These are phyloP conservation scores for Physcomitrium patens DNA, from an alignment of 225 moss, liverwort and hornwort genomes.

Conservation along the genomic window DNA sequence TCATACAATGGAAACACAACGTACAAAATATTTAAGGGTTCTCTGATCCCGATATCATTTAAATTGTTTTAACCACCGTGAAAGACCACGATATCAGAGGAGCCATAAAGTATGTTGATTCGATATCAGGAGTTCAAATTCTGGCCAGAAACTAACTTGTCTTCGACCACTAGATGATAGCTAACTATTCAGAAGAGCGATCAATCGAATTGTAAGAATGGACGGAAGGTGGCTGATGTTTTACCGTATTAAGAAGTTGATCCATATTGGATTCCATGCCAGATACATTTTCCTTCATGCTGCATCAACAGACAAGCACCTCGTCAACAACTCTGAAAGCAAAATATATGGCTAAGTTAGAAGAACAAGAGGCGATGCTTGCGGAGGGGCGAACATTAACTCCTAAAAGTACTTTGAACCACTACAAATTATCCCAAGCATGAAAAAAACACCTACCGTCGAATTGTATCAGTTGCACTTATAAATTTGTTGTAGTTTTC, in stretches of 20 bases:
- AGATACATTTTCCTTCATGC: constrained; percentile 98
- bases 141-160: constrained; percentile 25
- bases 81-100: not conserved
- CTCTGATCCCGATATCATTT: not conserved
- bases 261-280: constrained; percentile 99
- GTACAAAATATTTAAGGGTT: not conserved
- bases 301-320: constrained; percentile 41
- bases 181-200: not conserved
- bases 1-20: not conserved
- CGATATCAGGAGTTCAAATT: not conserved
- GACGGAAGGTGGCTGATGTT: constrained; percentile 9
- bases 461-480: constrained; percentile 97
- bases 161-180: constrained; percentile 8
- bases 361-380: constrained; percentile 23
- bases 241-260: constrained; percentile 96
- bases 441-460: constrained; percentile 58
- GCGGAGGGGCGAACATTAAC: constrained; percentile 1
- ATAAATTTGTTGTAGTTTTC: constrained; percentile 99
- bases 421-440: constrained; percentile 8
- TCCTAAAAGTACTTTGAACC: no score
- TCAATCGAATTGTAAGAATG: constrained; percentile 2
- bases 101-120: not conserved
- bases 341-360: constrained; percentile 8
- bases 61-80: constrained; percentile 11
- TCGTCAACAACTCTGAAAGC: constrained; percentile 24